phyloP scores from a whole-genome alignment of 202 grass and related monocot species.

The Panicum virgatum region DNA sequence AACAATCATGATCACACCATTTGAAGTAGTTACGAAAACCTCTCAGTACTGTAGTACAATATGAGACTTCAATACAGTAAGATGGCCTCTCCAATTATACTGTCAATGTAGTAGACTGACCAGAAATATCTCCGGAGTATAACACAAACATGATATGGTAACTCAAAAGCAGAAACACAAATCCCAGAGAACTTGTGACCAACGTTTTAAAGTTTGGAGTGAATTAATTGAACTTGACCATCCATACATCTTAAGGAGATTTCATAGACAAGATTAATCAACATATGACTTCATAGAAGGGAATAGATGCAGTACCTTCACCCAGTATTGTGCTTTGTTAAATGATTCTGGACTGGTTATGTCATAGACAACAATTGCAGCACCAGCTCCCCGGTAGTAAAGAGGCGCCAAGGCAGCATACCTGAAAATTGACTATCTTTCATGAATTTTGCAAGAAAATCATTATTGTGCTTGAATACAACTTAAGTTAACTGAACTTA shows the following conservation, averaged over 20 bases:
- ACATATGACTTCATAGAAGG: background rate
- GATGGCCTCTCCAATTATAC: background rate
- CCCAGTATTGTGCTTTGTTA: constrained; percentile 88
- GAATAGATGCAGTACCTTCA: constrained; percentile 60
- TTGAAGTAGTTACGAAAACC: background rate
- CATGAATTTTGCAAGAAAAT: constrained; percentile 8
- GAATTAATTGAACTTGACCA: background rate
- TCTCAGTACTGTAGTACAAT: background rate
- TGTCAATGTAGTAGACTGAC: background rate
- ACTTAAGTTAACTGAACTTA: background rate
- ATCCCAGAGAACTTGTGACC: background rate
- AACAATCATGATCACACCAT: background rate
- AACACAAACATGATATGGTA: constrained; percentile 2
- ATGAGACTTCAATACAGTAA: background rate
- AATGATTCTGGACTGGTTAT: constrained; percentile 93
- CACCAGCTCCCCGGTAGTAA: constrained; percentile 83
- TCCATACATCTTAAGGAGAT: background rate
- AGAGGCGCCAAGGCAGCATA: constrained; percentile 88
- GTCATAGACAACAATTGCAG: constrained; percentile 82
- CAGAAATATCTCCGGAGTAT: background rate
- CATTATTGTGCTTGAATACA: background rate
- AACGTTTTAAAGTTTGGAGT: background rate
- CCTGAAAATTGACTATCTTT: constrained; percentile 37
- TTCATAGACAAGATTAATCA: background rate
- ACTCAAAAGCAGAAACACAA: background rate